Percentiles rank a stretch among this genome's conserved stretches.
Conservation (phyloP, 768 basidiomycete species). For the Lactifluus subvellereus region DNA sequence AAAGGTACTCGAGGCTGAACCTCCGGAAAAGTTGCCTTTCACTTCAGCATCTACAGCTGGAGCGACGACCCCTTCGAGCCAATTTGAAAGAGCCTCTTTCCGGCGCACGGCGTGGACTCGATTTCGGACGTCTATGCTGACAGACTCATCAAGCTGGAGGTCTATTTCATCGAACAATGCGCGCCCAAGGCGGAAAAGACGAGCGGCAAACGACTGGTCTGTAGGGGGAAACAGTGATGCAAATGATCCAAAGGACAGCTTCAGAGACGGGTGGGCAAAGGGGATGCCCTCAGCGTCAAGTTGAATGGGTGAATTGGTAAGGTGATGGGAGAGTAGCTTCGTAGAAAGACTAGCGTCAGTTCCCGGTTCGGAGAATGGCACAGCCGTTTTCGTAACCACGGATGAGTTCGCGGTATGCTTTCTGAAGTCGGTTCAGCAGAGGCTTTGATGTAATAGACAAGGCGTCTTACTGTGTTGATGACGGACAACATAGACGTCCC, state of each 20-base stretch:
- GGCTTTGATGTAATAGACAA: neutral
- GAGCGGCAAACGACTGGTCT: conserved; percentile 69
- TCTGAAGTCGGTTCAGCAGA: conserved; percentile 30
- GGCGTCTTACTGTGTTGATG: conserved; percentile 43
- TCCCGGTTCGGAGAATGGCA: conserved; percentile 36
- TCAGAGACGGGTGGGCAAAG: conserved; percentile 54
- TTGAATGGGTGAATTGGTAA: conserved; percentile 64
- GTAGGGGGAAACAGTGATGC: conserved; percentile 60
- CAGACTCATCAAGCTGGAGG: conserved; percentile 48
- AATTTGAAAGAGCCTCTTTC: conserved; percentile 73
- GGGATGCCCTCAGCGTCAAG: conserved; percentile 67
- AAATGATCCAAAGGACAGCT: conserved; percentile 77
- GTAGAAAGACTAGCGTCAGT: conserved; percentile 41
- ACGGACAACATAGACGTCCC: conserved; percentile 65
- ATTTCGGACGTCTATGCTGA: conserved; percentile 57
- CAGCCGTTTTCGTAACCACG: conserved; percentile 45
- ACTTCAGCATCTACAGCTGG: conserved; percentile 69
- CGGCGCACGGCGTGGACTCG: conserved; percentile 60
- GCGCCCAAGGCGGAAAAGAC: conserved; percentile 80
- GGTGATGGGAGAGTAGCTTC: conserved; percentile 71
- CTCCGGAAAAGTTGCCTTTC: conserved; percentile 40
- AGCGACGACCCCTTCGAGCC: conserved; percentile 74
- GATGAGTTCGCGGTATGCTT: conserved; percentile 58
- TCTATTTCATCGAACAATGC: conserved; percentile 86
- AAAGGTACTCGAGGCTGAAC: conserved; percentile 55